Conservation (phyloP, 768 basidiomycete species). For the Rhizopogon roseolus region DNA sequence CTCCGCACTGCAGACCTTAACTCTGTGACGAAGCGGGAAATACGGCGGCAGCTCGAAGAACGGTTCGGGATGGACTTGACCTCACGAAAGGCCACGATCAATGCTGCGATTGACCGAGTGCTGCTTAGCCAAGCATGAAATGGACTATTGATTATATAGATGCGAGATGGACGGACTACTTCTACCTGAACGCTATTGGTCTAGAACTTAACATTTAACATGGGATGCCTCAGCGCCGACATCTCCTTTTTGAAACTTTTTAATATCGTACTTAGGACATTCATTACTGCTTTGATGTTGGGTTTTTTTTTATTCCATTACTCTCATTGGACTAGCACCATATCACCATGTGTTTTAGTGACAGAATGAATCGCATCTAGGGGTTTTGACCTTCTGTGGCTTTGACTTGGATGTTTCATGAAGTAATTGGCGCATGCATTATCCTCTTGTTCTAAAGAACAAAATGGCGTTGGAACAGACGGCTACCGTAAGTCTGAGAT, state of each 20-base stretch:
- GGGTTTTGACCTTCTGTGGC: too few relatives aligned
- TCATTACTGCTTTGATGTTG: conserved; percentile 4
- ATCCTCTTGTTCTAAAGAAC: too few relatives aligned
- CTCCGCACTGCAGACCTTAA: conserved; percentile 80
- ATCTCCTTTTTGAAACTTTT: background rate
- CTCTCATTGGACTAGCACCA: conserved; percentile 2
- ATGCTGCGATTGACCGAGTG: conserved; percentile 70
- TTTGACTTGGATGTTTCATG: too few relatives aligned
- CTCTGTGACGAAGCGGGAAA: conserved; percentile 87
- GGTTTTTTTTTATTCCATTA: background rate
- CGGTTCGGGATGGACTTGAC: conserved; percentile 76
- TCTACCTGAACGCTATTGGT: background rate
- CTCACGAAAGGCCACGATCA: conserved; percentile 67
- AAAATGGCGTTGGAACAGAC: too few relatives aligned
- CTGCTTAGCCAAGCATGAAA: conserved; percentile 45
- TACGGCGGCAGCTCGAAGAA: conserved; percentile 79
- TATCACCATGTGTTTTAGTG: conserved; percentile 4
- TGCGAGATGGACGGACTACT: background rate
- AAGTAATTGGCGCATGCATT: too few relatives aligned
- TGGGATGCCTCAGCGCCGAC: background rate
- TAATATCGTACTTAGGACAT: background rate
- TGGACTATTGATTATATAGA: background rate
- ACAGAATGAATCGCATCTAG: background rate
- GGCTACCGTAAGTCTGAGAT: too few relatives aligned
- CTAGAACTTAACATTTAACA: conserved; percentile 1